A percentile compares a stretch with the other conserved stretches of the same genome.
Evolutionary conservation across 371 early-diverging fungal genomes (phyloP).

Genomic region (Massospora cicadina): DNA sequence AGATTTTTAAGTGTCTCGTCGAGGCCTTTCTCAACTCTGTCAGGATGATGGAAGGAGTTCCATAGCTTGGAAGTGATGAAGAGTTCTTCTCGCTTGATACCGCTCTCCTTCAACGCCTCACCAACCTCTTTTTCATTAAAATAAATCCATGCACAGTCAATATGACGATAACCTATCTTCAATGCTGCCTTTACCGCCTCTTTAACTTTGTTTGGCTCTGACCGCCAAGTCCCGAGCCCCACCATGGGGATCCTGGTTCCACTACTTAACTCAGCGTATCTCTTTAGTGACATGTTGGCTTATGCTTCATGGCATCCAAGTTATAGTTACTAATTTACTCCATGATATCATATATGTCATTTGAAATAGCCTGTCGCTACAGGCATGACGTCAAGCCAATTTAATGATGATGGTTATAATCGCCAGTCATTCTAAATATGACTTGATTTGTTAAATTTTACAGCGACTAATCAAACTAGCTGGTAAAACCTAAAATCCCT

Average conservation of each 20-base stretch:
- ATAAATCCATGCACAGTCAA: constrained; percentile 20
- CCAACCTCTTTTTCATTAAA: constrained; percentile 49
- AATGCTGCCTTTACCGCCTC: constrained; percentile 10
- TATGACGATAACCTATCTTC: constrained; percentile 15
- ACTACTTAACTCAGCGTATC: background rate
- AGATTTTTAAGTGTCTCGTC: constrained; percentile 22
- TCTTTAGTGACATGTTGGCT: constrained; percentile 4
- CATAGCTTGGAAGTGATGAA: constrained; percentile 51
- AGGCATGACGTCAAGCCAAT: too few relatives aligned
- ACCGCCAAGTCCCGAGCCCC: constrained; percentile 14
- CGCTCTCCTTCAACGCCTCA: constrained; percentile 29
- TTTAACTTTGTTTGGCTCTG: constrained; percentile 5
- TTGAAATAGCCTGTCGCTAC: too few relatives aligned
- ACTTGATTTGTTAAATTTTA: too few relatives aligned
- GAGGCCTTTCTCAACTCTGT: constrained; percentile 20
- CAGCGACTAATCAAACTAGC: too few relatives aligned
- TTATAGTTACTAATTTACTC: too few relatives aligned
- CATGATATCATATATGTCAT: too few relatives aligned
- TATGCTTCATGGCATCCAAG: background rate
- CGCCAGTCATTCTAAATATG: too few relatives aligned
- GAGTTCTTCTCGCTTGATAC: constrained; percentile 38
- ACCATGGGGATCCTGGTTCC: constrained; percentile 13
- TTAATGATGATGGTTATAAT: too few relatives aligned
- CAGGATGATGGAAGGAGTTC: constrained; percentile 25
- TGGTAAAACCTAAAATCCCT: too few relatives aligned